Base-by-base conservation (phyloP, 164 flowering plant genomes). In the Vitis rupestris region DNA sequence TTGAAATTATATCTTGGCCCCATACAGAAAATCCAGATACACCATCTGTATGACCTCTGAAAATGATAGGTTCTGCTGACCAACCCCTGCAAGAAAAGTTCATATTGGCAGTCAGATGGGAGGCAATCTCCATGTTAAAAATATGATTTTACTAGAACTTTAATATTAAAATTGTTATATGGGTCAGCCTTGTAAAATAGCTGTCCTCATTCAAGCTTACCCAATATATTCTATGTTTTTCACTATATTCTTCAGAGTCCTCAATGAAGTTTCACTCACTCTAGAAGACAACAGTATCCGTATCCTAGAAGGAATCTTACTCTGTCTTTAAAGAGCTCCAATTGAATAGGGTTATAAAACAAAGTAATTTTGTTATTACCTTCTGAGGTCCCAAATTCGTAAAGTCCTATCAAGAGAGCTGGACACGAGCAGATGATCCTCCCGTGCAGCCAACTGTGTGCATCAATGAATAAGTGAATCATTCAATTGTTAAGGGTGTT, bases 1-100 rank as follows among this genome's bases (percentile, higher is more conserved):
- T 91, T 49, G 98, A 93, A 72, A 96, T 89, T 63, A 93, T 78
- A 79, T 96, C 96, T 76, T 90, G 92, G 19, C 99, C 97, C 98
- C 97, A 96, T 3, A 91, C 66, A 7, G 92, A 86, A 81, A 96
- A 96, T 68, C 87, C 83, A 60, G 91, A 85, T 49, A 96, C 81
- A 56, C 94, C 92, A 76, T 90, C 98, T 37, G 79, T 79, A 63
- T 96, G 91, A 59, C 98, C 98, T 80, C 75, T 93, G 74, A 83
- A 82, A 67, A 84, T 80, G 72, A 49, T 72, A 8, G 81, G 79
- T 63, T 83, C 81, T 30, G 91, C 76, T 65, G 93, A 81, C 75
- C 67, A 83, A 76, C 78, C 84, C 85, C 98, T 96, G 89, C 70
- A 79, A 72, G 15, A 67, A 66, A 15, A 27, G 14, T 14, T 2